These are phyloP conservation scores for Torulaspora indica DNA, from an alignment of 805 yeast genomes.

Conservation along the genomic window DNA sequence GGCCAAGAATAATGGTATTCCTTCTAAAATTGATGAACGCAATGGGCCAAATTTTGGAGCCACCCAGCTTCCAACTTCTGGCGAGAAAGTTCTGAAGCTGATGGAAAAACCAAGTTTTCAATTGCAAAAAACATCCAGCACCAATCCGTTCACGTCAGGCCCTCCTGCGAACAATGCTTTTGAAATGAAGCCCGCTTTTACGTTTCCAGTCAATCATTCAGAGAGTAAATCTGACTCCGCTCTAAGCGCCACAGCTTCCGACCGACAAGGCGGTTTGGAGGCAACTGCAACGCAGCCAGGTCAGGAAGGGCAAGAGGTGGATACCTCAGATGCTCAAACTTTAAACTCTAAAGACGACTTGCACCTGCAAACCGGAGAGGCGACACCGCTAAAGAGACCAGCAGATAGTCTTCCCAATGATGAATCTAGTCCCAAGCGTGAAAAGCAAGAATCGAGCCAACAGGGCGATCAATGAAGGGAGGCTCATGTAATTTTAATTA, in stretches of 20 bases:
- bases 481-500: background rate
- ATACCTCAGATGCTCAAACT: background rate
- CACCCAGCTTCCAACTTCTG: constrained; percentile 8
- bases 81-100: constrained; percentile 12
- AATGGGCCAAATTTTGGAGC: constrained; percentile 1
- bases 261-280: background rate
- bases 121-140: constrained; percentile 4
- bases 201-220: constrained; percentile 8
- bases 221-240: background rate
- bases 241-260: background rate
- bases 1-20: background rate
- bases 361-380: background rate
- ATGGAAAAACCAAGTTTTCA: constrained; percentile 10
- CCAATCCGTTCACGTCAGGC: constrained; percentile 21
- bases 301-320: background rate
- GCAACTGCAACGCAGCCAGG: background rate
- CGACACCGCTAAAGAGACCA: constrained; percentile 14
- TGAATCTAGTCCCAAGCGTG: constrained; percentile 3
- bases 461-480: background rate
- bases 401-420: constrained; percentile 10
- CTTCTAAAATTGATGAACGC: constrained; percentile 14
- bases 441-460: constrained; percentile 2
- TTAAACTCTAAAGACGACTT: too few relatives aligned
- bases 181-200: constrained; percentile 16
- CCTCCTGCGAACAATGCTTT: constrained; percentile 2